These are phyloP conservation scores for Suhomyces pyralidae DNA, from an alignment of 805 yeast genomes.

Conservation along the genomic window DNA sequence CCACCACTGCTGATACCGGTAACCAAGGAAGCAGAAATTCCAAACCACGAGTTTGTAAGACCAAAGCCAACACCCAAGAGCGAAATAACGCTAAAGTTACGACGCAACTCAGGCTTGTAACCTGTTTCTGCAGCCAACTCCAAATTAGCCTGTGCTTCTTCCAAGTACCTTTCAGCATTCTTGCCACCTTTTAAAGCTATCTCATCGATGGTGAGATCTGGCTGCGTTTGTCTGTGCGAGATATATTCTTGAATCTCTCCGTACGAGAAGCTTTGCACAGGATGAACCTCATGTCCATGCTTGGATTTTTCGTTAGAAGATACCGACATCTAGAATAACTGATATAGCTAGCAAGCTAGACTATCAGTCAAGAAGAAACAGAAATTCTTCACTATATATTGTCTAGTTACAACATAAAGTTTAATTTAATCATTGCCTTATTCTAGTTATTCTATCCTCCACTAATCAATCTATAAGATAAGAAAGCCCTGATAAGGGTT, in stretches of 20 bases:
- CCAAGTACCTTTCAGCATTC: constrained; percentile 9
- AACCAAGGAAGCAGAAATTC: constrained; percentile 53
- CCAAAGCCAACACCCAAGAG: constrained; percentile 60
- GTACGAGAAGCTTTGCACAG: constrained; percentile 3
- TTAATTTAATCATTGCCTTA: background rate
- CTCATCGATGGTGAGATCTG: constrained; percentile 4
- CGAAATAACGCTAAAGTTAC: constrained; percentile 42
- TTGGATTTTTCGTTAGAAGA: background rate
- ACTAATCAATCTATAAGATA: background rate
- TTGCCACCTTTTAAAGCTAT: constrained; percentile 3
- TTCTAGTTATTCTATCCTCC: background rate
- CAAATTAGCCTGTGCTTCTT: constrained; percentile 22
- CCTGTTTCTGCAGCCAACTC: constrained; percentile 28
- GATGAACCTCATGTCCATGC: background rate
- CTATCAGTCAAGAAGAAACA: background rate
- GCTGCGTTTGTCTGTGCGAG: background rate
- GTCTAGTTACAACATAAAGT: background rate
- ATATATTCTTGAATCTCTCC: background rate
- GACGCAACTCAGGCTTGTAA: constrained; percentile 22
- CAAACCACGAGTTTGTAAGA: constrained; percentile 60
- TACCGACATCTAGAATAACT: background rate
- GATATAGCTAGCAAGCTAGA: background rate
- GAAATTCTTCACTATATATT: background rate
- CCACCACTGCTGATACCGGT: constrained; percentile 59
- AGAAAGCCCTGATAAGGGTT: background rate